These are phyloP conservation scores for Roridomyces roridus DNA, from an alignment of 768 basidiomycete genomes.

Conservation along the genomic window DNA sequence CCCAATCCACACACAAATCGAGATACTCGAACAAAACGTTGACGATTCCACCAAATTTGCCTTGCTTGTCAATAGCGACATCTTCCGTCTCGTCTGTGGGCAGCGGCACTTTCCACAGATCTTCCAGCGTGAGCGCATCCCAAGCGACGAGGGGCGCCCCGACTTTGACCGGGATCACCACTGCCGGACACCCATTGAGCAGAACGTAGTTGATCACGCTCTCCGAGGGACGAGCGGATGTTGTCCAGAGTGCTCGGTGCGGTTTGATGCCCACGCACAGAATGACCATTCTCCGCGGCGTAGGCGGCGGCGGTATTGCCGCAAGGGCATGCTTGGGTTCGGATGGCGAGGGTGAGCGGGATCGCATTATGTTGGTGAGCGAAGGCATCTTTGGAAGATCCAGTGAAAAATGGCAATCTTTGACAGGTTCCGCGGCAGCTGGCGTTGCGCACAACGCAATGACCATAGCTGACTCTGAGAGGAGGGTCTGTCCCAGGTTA, in stretches of 20 bases:
- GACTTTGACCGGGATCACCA: conserved; percentile 63
- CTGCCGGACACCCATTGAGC: conserved; percentile 64
- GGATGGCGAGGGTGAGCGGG: conserved; percentile 53
- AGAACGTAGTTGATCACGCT: conserved; percentile 69
- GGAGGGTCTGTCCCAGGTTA: conserved; percentile 59
- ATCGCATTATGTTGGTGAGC: conserved; percentile 51
- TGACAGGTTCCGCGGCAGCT: conserved; percentile 22
- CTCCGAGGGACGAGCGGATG: conserved; percentile 62
- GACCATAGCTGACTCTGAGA: conserved; percentile 60
- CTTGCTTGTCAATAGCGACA: conserved; percentile 35
- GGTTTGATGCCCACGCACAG: conserved; percentile 65
- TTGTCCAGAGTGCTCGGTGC: conserved; percentile 64
- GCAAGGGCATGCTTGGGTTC: conserved; percentile 49
- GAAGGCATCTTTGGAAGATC: conserved; percentile 42
- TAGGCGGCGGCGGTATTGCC: conserved; percentile 45
- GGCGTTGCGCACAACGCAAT: conserved; percentile 50
- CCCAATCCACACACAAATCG: conserved; percentile 70
- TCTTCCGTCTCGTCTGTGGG: conserved; percentile 37
- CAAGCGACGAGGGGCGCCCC: conserved; percentile 71
- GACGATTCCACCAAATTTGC: conserved; percentile 59
- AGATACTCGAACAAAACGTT: conserved; percentile 63
- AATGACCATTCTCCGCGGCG: conserved; percentile 62
- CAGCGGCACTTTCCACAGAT: conserved; percentile 50
- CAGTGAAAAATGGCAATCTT: conserved; percentile 21
- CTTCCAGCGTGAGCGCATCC: conserved; percentile 64